A percentile compares a stretch with the other conserved stretches of the same genome.
Conservation (phyloP, 1,284 basidiomycete species). For the Puccinia triticina region DNA sequence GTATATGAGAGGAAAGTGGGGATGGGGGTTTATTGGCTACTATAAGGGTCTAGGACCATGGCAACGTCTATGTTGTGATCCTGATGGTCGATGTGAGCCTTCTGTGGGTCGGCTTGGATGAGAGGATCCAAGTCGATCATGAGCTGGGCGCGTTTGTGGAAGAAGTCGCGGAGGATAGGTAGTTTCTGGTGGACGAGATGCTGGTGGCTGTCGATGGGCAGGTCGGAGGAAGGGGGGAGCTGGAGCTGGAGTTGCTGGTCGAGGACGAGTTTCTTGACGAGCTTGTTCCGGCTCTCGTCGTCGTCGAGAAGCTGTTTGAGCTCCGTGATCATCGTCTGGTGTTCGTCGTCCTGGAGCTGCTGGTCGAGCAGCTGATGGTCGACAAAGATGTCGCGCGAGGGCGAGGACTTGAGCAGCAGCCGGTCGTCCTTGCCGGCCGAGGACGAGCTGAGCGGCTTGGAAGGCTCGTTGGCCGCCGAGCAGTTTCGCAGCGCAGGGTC, state of each 20-base stretch:
- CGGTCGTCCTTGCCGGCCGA: neutral
- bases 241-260: slow-evolving; percentile 26
- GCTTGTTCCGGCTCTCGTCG: slow-evolving; percentile 18
- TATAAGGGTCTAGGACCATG: neutral
- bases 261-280: slow-evolving; percentile 26
- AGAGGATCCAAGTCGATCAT: slow-evolving; percentile 23
- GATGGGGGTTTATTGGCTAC: neutral
- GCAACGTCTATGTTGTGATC: neutral
- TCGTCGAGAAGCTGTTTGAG: slow-evolving; percentile 8
- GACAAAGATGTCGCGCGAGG: slow-evolving; percentile 9
- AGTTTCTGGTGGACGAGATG: neutral
- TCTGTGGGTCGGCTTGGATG: neutral
- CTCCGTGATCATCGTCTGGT: neutral
- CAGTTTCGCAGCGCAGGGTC: slow-evolving; percentile 27
- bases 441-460: neutral
- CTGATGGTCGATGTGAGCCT: neutral
- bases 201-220: neutral
- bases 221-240: neutral
- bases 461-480: neutral
- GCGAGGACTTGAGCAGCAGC: neutral
- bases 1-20: neutral
- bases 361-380: slow-evolving; percentile 22
- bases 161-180: slow-evolving; percentile 2
- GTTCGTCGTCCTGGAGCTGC: neutral
- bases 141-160: slow-evolving; percentile 16